Evolutionary conservation across 371 early-diverging fungal species (phyloP), one percentile per base, ranked within the genome.

Genomic region (Neoconidiobolus thromboides): DNA sequence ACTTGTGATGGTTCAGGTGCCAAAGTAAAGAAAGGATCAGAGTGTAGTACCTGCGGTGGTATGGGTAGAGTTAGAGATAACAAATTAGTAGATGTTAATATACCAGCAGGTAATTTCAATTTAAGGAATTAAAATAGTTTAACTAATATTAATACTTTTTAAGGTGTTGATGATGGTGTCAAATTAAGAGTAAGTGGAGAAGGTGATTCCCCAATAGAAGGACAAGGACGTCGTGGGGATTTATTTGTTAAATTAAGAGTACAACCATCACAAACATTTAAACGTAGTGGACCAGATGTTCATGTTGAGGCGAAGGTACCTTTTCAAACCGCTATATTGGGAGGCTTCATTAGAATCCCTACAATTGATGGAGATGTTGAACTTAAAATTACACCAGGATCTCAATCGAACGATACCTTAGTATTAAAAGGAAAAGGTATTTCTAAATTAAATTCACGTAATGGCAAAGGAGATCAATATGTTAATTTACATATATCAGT

Each of bases 321-420:
- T 9, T 78, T 95, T 63, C 75, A 81, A 26, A 85, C 77, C 1
- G 93, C 93, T 2, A 69, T 91, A 1, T 70, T 95, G 42, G 96
- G 96, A 46, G 96, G 96, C 54, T 73, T 71, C 2, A 68, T 93
- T 15, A 76, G 80, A 2, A 79, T 95, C 44, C 93, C 92, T 1
- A 93, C 94, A 4, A 74, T 93, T 6, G 89, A 89, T 65, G 94
- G 96, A 48, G 87, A 91, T 62, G 90, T 93, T 0, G 96, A 95
- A 58, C 69, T 95, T 46, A 84, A 78, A 60, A 67, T 95, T 15
- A 85, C 82, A 3, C 65, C 83, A 5, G 93, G 93, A 38, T 81
- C 86, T 4, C 96, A 95, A 65, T 91, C 92, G 1, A 85, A 82
- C 37, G 93, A 93, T 26, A 76, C 77, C 54, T 80, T 83, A 46